Evolutionary conservation across 768 basidiomycete genomes (phyloP).

Genomic region (Hygrocybe coccinea): DNA sequence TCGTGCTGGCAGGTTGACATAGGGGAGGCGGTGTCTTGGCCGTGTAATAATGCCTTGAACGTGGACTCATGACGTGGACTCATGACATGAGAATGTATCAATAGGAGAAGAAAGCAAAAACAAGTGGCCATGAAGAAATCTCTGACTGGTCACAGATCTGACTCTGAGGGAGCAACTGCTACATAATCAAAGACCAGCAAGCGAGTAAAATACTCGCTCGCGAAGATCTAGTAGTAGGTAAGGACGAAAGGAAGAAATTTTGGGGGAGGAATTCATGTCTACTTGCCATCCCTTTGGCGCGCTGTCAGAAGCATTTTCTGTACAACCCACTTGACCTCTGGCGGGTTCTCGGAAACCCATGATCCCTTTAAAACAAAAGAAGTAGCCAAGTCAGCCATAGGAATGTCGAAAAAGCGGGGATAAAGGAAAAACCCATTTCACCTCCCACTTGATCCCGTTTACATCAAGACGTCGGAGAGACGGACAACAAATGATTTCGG

Average conservation of each 20-base stretch:
- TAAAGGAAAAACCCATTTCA: background rate
- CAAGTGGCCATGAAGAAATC: no score
- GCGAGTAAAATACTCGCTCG: no score
- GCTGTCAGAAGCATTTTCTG: background rate
- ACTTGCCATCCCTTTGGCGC: background rate
- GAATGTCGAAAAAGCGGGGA: background rate
- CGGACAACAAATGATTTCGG: background rate
- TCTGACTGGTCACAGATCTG: no score
- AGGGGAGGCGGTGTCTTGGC: constrained; percentile 27
- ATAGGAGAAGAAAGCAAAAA: no score
- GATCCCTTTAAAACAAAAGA: background rate
- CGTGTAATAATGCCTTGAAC: constrained; percentile 15
- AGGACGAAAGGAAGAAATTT: no score
- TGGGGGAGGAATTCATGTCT: no score
- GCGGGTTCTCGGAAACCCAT: background rate
- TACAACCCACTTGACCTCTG: background rate
- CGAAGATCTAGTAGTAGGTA: no score
- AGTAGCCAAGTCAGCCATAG: background rate
- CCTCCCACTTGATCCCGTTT: constrained; percentile 5
- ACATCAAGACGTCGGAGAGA: constrained; percentile 3
- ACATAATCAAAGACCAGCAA: no score
- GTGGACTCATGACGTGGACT: no score
- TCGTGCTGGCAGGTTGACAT: constrained; percentile 58
- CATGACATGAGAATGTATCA: no score
- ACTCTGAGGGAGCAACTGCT: no score